Base-by-base conservation (phyloP, 2,329 filamentous ascomycete species). In the Sclerotinia nivalis region DNA sequence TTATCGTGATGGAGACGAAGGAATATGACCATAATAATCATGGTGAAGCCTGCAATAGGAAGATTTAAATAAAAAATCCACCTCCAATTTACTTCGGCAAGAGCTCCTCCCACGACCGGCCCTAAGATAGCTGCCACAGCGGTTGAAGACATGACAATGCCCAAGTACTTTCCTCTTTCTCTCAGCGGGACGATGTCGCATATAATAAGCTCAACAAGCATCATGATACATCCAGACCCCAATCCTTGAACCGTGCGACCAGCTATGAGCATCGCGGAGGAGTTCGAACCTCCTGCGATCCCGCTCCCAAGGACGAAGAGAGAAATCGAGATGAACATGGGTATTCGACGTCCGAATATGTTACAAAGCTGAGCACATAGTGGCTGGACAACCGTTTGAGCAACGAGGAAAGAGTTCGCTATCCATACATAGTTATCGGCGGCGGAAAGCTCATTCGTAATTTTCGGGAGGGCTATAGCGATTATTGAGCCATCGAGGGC, bases 1-100 rank as follows among this genome's bases (percentile, higher is more conserved):
- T 80, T 77, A 1, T 49, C 13, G 60, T 77, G 55, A n/a, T 71
- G 43, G 40, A 71, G 54, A 12, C 50, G 31, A 15, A 72, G 58
- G 9, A 69, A 70, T 40, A 68, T 22, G 28, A 60, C 22, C 20
- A 71, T 13, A 7, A 71, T 22, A 20, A 71, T 31, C 7, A 70
- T 37, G 31, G 62, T 49, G 15, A 68, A 12, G 31, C 62, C 65
- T 7, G 45, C 52, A 52, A 66, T 40, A 18, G 60, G 43, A 18
- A 69, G 22, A 52, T 69, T 65, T 15, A 60, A 25, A 28, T 45
- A 60, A 37, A 69, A 69, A 28, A 65, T 65, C 43, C 50, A 65
- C 12, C 52, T 52, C 60, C 60, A 66, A 40, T 59, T 45, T 37
- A 12, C 22, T 43, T 18, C 22, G 6, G 68, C 60, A 18, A 66